Percentiles rank a stretch among this genome's conserved stretches.
phyloP scores from a whole-genome alignment of 2,329 filamentous ascomycete genomes.

The Aspergillus sergii region DNA sequence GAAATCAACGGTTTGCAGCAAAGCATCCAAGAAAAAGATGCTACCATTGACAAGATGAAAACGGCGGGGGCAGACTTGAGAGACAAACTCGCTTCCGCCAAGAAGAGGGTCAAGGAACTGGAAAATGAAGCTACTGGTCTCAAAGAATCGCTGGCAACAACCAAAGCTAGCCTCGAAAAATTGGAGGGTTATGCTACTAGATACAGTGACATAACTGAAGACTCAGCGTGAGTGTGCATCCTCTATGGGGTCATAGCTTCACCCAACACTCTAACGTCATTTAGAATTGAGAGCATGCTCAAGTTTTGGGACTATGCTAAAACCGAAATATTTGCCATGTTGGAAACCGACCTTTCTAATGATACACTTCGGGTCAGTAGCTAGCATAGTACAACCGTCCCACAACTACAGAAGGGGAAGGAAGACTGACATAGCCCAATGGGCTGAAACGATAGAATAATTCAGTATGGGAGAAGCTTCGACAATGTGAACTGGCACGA shows the following conservation, averaged over 20 bases:
- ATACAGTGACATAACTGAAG: fast-evolving
- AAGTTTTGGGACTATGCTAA: not conserved
- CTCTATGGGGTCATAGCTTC: not conserved
- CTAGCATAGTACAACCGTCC: too few relatives aligned
- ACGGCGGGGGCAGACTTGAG: not conserved
- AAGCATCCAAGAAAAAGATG: not conserved
- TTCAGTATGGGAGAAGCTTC: not conserved
- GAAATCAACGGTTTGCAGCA: not conserved
- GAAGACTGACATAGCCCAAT: not conserved
- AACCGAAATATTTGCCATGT: not conserved
- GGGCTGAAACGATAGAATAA: not conserved
- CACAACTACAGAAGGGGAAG: not conserved
- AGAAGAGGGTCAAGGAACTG: not conserved
- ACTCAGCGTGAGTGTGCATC: not conserved
- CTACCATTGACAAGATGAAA: not conserved
- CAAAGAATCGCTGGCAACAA: not conserved
- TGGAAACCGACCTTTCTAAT: not conserved
- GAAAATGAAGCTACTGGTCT: not conserved
- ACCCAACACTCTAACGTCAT: not conserved
- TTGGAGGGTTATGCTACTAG: not conserved
- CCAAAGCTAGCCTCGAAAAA: not conserved
- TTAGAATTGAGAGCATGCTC: fast-evolving
- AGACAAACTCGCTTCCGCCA: not conserved
- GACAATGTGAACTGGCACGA: not conserved
- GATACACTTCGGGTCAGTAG: not conserved